These are phyloP conservation scores for Cladophialophora carrionii DNA, from an alignment of 2,329 filamentous ascomycete genomes.

Conservation along the genomic window DNA sequence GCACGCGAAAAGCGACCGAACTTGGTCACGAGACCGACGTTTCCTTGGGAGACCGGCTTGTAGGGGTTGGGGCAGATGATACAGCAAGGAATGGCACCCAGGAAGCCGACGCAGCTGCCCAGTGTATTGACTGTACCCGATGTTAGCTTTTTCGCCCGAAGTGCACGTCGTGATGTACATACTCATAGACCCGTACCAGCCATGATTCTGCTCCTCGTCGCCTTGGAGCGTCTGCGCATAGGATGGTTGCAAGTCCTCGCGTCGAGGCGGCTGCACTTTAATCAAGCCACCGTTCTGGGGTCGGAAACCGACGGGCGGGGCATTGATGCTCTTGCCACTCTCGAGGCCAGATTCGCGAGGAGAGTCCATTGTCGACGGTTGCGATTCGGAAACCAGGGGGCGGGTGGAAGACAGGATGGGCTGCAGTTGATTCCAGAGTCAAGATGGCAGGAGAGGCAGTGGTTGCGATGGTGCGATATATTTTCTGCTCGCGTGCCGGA, in stretches of 20 bases:
- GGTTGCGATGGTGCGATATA: not conserved
- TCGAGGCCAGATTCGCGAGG: conserved; percentile 28
- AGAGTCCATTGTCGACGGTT: conserved; percentile 35
- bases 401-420: conserved; percentile 32
- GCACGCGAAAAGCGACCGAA: conserved; percentile 93
- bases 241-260: conserved; percentile 81
- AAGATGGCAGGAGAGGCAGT: not conserved
- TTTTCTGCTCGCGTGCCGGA: conserved; percentile 1
- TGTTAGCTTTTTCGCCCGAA: conserved; percentile 17
- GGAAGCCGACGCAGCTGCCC: conserved; percentile 72
- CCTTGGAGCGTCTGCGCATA: conserved; percentile 71
- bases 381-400: conserved; percentile 17
- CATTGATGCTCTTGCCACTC: conserved; percentile 45
- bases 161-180: conserved; percentile 42
- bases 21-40: conserved; percentile 92
- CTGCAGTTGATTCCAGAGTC: not conserved
- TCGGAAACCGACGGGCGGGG: conserved; percentile 50
- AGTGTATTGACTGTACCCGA: conserved; percentile 67
- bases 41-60: conserved; percentile 88
- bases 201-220: conserved; percentile 70
- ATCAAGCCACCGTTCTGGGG: conserved; percentile 58
- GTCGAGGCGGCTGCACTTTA: conserved; percentile 75
- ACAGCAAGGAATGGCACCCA: conserved; percentile 90
- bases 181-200: conserved; percentile 91
- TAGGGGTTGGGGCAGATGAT: conserved; percentile 92